phyloP scores from a whole-genome alignment of 208 protist species.

The Wallacemonas sp. region DNA sequence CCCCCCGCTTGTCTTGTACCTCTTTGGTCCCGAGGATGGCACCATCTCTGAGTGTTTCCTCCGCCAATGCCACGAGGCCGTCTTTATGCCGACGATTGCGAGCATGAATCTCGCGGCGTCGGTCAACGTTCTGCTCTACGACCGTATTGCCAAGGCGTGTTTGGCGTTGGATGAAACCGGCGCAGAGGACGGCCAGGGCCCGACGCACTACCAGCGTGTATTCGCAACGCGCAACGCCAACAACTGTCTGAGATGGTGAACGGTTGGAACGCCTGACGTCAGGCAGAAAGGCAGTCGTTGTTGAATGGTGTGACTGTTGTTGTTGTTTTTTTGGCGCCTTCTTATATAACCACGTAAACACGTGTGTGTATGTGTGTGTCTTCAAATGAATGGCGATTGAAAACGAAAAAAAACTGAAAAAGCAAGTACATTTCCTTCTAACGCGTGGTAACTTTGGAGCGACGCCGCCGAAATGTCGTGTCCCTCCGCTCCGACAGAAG shows the following conservation, averaged over 20 bases:
- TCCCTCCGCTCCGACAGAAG: too few species aligned
- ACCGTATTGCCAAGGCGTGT: conserved; percentile 52
- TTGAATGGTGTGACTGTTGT: background rate
- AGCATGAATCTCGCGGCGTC: conserved; percentile 78
- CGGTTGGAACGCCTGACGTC: background rate
- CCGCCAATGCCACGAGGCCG: conserved; percentile 52
- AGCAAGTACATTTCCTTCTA: too few species aligned
- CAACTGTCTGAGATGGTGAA: conserved; percentile 39
- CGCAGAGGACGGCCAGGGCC: conserved; percentile 14
- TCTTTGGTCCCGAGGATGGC: conserved; percentile 71
- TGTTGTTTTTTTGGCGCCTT: background rate
- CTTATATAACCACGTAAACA: too few species aligned
- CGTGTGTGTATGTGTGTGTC: too few species aligned
- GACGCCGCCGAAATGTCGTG: too few species aligned
- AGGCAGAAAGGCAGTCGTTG: background rate
- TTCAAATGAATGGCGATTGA: too few species aligned
- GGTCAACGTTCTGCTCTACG: conserved; percentile 76
- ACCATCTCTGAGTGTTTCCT: conserved; percentile 43
- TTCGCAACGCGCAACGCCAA: conserved; percentile 56
- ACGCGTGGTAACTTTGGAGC: too few species aligned
- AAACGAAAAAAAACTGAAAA: too few species aligned
- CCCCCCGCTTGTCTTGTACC: conserved; percentile 53
- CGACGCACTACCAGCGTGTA: background rate
- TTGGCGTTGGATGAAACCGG: conserved; percentile 1
- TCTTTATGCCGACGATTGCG: conserved; percentile 66